phyloP scores from a whole-genome alignment of 1,284 basidiomycete species.

The Phellinidium pouzarii region DNA sequence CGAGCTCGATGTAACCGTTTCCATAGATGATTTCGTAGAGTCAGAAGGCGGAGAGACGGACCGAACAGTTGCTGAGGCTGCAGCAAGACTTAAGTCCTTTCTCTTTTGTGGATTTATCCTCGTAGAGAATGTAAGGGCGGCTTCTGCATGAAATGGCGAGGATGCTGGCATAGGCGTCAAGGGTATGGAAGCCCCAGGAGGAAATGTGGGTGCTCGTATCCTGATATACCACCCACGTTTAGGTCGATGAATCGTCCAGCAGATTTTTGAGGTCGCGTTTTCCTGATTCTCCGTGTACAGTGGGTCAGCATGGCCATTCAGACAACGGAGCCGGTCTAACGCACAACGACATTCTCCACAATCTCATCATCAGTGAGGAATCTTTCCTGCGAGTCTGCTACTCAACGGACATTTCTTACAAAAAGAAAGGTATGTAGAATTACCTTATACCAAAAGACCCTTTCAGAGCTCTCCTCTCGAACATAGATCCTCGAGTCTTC shows the following conservation, averaged over 20 bases:
- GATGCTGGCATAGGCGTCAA: slow-evolving; percentile 49
- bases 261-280: slow-evolving; percentile 52
- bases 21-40: not conserved
- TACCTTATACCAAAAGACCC: slow-evolving; percentile 72
- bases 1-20: slow-evolving; percentile 7
- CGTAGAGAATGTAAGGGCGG: slow-evolving; percentile 55
- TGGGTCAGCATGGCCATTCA: not conserved
- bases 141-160: slow-evolving; percentile 52
- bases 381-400: slow-evolving; percentile 47
- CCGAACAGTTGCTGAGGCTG: slow-evolving; percentile 27
- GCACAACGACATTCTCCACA: slow-evolving; percentile 62
- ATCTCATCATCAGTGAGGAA: slow-evolving; percentile 68
- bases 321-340: slow-evolving; percentile 23
- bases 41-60: slow-evolving; percentile 11
- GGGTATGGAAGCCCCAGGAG: slow-evolving; percentile 57
- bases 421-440: slow-evolving; percentile 21
- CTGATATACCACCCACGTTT: slow-evolving; percentile 77
- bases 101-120: slow-evolving; percentile 39
- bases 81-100: slow-evolving; percentile 22
- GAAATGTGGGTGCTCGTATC: slow-evolving; percentile 58
- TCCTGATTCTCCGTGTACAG: slow-evolving; percentile 40
- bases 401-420: not conserved
- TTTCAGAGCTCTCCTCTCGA: slow-evolving; percentile 46
- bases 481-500: slow-evolving; percentile 65
- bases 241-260: slow-evolving; percentile 71